Percentiles rank a stretch among this genome's conserved stretches.
phyloP scores from a whole-genome alignment of 192 early-diverging fungal genomes.

The Kickxella alabastrina region DNA sequence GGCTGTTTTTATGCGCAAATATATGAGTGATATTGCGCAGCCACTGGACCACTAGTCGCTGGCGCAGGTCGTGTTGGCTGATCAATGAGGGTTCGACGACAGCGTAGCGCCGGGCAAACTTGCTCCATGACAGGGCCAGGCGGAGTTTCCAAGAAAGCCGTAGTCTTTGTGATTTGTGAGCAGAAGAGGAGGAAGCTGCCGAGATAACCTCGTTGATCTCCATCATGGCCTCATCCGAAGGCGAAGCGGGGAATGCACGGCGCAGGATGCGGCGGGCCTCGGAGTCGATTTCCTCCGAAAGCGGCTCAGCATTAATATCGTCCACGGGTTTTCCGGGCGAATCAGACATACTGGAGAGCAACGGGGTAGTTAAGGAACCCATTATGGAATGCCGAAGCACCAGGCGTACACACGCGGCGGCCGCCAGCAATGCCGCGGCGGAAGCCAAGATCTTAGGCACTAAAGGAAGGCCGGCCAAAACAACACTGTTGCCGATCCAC shows the following conservation, averaged over 20 bases:
- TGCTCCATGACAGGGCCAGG: constrained; percentile 32
- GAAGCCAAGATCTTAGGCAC: not conserved
- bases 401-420: constrained; percentile 8
- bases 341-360: too few relatives aligned
- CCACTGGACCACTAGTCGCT: constrained; percentile 28
- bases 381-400: constrained; percentile 26
- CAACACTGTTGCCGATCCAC: constrained; percentile 13
- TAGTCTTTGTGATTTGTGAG: not conserved
- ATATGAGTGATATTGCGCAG: constrained; percentile 24
- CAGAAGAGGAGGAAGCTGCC: not conserved
- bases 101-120: constrained; percentile 26
- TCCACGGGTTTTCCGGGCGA: too few relatives aligned
- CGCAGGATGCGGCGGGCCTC: constrained; percentile 23
- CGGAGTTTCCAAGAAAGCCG: constrained; percentile 37
- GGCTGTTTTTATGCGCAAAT: constrained; percentile 5
- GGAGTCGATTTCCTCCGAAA: constrained; percentile 9
- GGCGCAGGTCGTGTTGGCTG: constrained; percentile 22
- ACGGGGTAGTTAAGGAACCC: constrained; percentile 17
- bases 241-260: constrained; percentile 40
- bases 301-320: too few relatives aligned
- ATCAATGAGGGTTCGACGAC: constrained; percentile 29
- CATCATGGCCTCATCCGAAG: constrained; percentile 25
- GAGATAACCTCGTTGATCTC: constrained; percentile 27
- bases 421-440: not conserved
- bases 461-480: not conserved